Conservation (phyloP, 2,329 filamentous ascomycete genomes). For the Sporothrix luriei region DNA sequence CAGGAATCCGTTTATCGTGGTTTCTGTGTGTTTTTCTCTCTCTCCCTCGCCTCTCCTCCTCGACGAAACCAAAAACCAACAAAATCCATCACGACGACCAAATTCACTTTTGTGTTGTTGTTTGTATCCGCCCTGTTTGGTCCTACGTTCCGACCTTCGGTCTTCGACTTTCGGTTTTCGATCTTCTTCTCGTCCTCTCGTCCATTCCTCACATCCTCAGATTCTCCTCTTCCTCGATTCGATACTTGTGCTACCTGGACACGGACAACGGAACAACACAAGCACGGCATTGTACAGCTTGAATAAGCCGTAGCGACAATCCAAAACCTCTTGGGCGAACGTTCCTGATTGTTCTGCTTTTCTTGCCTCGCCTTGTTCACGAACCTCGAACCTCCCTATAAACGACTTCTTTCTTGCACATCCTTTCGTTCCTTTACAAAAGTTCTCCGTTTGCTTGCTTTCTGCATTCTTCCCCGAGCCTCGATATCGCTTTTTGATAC, state of each 20-base stretch:
- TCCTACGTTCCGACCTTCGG: neutral
- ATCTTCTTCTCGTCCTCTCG: neutral
- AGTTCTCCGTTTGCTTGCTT: neutral
- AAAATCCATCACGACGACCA: constrained; percentile 40
- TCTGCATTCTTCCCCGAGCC: neutral
- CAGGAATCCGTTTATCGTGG: neutral
- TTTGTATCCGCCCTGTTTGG: neutral
- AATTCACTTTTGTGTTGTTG: constrained; percentile 48
- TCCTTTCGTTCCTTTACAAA: too few species aligned
- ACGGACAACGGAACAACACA: constrained; percentile 6
- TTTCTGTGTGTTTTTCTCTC: constrained; percentile 7
- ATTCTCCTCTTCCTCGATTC: neutral
- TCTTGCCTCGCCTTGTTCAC: neutral
- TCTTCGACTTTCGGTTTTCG: constrained; percentile 19
- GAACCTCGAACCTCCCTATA: neutral
- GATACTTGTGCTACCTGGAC: neutral
- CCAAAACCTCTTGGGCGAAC: neutral
- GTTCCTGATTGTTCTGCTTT: neutral
- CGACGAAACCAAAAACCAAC: neutral
- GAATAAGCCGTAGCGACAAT: neutral
- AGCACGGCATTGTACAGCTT: constrained; percentile 1
- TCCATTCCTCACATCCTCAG: too few species aligned
- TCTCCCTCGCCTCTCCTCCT: constrained; percentile 3
- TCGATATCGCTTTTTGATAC: neutral
- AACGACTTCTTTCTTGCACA: neutral